Conservation (phyloP, 305 asterid species). For the Andrographis paniculata region DNA sequence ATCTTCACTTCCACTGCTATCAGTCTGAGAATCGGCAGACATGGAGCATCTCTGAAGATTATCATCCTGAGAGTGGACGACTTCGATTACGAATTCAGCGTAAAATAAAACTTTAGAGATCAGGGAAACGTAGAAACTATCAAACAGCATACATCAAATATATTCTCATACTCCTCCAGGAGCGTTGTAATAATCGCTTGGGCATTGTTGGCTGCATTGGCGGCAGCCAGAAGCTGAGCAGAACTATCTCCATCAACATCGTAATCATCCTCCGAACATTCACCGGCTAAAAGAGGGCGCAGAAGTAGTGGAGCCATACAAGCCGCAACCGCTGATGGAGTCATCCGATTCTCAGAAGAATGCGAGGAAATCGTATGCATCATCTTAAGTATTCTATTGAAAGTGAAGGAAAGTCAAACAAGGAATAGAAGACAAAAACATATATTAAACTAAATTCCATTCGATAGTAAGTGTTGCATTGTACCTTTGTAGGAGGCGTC, state of each 20-base stretch:
- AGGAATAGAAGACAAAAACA: neutral
- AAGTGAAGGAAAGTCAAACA: slow-evolving; percentile 8
- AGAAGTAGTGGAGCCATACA: slow-evolving; percentile 99
- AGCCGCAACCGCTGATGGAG: slow-evolving; percentile 97
- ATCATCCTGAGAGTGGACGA: slow-evolving; percentile 52
- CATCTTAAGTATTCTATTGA: slow-evolving; percentile 76
- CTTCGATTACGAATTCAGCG: slow-evolving; percentile 10
- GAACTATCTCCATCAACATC: slow-evolving; percentile 79
- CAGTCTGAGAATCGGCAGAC: slow-evolving; percentile 81
- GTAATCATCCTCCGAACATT: slow-evolving; percentile 96
- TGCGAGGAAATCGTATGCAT: slow-evolving; percentile 80
- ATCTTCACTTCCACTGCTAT: slow-evolving; percentile 82
- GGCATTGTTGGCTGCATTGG: slow-evolving; percentile 96
- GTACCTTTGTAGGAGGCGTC: slow-evolving; percentile 95
- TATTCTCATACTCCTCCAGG: slow-evolving; percentile 83
- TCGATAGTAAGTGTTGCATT: slow-evolving; percentile 16
- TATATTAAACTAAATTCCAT: slow-evolving; percentile 15
- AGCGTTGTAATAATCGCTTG: slow-evolving; percentile 90
- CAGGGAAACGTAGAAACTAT: slow-evolving; percentile 11
- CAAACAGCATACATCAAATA: slow-evolving; percentile 66
- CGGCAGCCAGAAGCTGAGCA: slow-evolving; percentile 98
- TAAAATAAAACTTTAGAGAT: no score
- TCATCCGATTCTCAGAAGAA: slow-evolving; percentile 87
- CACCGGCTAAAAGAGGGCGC: slow-evolving; percentile 98
- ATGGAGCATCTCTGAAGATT: slow-evolving; percentile 70